Conservation (phyloP, 495 filamentous ascomycete genomes). For the Neurospora sp. region DNA sequence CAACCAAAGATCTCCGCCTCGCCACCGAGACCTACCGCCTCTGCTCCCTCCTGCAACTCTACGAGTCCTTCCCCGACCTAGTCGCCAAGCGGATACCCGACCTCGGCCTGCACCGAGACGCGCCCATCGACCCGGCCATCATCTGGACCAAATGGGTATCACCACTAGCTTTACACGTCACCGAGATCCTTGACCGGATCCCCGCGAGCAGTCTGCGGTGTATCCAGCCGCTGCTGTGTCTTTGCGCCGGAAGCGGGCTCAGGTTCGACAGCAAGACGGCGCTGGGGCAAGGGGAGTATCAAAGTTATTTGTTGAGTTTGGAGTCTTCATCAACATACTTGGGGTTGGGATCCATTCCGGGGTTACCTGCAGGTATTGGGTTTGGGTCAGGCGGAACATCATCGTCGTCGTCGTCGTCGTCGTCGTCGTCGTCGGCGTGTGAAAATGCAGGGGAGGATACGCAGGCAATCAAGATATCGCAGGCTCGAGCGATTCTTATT, state of each 20-base stretch:
- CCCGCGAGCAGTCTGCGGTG: constrained; percentile 16
- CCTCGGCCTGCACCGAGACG: background rate
- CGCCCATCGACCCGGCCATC: background rate
- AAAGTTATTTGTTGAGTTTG: constrained; percentile 10
- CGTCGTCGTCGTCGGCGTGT: background rate
- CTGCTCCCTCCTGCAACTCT: constrained; percentile 22
- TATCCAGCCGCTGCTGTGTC: constrained; percentile 24
- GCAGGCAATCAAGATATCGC: constrained; percentile 12
- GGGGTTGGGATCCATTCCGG: background rate
- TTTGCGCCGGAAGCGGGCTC: constrained; percentile 24
- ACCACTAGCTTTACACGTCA: constrained; percentile 18
- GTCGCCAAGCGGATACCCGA: constrained; percentile 13
- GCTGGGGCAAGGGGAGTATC: constrained; percentile 3
- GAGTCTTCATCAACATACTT: background rate
- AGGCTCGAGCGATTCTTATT: constrained; percentile 19
- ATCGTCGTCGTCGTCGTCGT: background rate
- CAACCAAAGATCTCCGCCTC: constrained; percentile 6
- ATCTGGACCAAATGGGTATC: constrained; percentile 19
- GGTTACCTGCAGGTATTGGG: background rate
- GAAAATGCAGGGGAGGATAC: background rate
- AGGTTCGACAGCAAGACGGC: constrained; percentile 18
- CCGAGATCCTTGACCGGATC: constrained; percentile 12
- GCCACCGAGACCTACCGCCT: constrained; percentile 23
- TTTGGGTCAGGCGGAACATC: background rate
- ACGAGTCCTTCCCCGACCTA: constrained; percentile 24